Evolutionary conservation across 2,329 filamentous ascomycete species (phyloP).

Genomic region (Ambrosiella cleistominuta): DNA sequence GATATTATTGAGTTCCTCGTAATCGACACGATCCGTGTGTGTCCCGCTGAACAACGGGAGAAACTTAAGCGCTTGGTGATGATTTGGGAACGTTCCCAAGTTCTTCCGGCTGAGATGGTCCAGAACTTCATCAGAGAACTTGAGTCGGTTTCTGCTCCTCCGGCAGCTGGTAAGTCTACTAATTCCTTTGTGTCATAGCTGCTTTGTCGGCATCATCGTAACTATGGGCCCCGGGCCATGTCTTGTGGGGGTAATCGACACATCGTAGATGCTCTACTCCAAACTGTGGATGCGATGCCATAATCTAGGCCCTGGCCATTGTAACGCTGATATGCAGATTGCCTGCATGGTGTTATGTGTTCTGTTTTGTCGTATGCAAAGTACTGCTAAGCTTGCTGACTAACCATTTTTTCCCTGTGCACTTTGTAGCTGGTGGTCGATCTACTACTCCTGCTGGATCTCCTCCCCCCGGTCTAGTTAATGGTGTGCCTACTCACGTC

Average conservation of each 20-base stretch:
- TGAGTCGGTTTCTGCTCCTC: slow-evolving; percentile 30
- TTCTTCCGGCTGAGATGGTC: slow-evolving; percentile 69
- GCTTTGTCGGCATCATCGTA: too few species aligned
- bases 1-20: slow-evolving; percentile 86
- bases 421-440: slow-evolving; percentile 27
- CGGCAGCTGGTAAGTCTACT: neutral
- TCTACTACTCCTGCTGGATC: slow-evolving; percentile 57
- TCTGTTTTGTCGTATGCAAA: neutral
- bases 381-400: neutral
- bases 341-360: neutral
- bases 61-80: slow-evolving; percentile 88
- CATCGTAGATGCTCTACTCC: neutral
- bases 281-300: neutral
- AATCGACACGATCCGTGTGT: slow-evolving; percentile 80
- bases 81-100: slow-evolving; percentile 93
- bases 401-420: neutral
- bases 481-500: slow-evolving; percentile 20
- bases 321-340: slow-evolving; percentile 2
- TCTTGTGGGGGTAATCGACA: too few species aligned
- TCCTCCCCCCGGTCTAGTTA: slow-evolving; percentile 31
- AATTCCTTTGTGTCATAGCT: neutral
- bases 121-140: slow-evolving; percentile 68
- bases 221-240: too few species aligned
- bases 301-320: neutral
- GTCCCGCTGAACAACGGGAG: slow-evolving; percentile 87